Percentiles rank a stretch among this genome's conserved stretches.
phyloP scores from a whole-genome alignment of 1,284 basidiomycete genomes.

The Pterula multifida region DNA sequence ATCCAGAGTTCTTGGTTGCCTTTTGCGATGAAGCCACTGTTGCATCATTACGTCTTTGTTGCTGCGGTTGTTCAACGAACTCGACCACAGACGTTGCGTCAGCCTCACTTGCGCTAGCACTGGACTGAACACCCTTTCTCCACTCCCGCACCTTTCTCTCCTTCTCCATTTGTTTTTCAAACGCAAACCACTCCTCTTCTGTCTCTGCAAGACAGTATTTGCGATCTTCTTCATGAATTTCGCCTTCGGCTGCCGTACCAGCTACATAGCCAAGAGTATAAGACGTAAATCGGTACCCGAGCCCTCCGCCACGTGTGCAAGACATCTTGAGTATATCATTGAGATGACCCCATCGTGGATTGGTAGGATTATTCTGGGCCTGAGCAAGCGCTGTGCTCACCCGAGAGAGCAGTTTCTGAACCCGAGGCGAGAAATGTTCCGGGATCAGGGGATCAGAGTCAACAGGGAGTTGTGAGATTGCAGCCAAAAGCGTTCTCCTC shows the following conservation, averaged over 20 bases:
- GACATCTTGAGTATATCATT: neutral
- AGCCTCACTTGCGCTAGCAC: neutral
- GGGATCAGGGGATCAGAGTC: neutral
- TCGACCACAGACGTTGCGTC: neutral
- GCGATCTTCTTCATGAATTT: neutral
- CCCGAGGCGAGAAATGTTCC: neutral
- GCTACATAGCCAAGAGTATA: neutral
- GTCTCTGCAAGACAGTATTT: neutral
- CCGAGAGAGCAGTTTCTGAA: neutral
- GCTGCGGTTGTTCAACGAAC: neutral
- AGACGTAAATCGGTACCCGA: neutral
- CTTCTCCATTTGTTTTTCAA: slow-evolving; percentile 1
- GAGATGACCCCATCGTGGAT: neutral
- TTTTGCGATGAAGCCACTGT: neutral
- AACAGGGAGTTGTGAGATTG: neutral
- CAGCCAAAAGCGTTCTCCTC: neutral
- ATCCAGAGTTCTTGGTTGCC: neutral
- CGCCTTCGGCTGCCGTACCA: neutral
- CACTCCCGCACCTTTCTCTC: slow-evolving; percentile 1
- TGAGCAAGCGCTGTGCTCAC: neutral
- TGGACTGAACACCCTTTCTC: neutral
- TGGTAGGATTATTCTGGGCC: neutral
- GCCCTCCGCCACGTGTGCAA: neutral
- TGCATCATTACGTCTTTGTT: too few species aligned
- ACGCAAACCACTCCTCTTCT: neutral